Conservation (phyloP, 495 filamentous ascomycete species). For the Baudoinia panamericana region DNA sequence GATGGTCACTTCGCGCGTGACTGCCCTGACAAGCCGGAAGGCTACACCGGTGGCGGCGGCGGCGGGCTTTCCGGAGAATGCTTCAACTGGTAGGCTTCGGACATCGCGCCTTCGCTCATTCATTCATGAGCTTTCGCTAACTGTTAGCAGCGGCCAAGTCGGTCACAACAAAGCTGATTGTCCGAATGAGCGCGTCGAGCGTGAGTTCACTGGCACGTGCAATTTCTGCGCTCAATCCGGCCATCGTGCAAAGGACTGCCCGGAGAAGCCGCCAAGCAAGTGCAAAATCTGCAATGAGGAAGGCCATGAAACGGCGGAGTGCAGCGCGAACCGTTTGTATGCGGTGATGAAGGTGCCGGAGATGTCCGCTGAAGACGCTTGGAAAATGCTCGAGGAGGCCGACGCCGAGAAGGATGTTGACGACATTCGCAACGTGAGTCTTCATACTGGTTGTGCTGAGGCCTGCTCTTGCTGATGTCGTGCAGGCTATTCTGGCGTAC, state of each 20-base stretch:
- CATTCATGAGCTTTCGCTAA: too few species aligned
- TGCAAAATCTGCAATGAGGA: slow-evolving; percentile 68
- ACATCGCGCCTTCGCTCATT: too few species aligned
- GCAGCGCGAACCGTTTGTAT: slow-evolving; percentile 50
- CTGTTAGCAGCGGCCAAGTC: slow-evolving; percentile 49
- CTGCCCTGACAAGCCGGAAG: slow-evolving; percentile 39
- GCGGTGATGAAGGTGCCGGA: slow-evolving; percentile 42
- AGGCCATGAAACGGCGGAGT: slow-evolving; percentile 45
- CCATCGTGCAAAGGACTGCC: slow-evolving; percentile 60
- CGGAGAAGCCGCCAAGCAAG: slow-evolving; percentile 43
- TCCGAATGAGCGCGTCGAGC: slow-evolving; percentile 44
- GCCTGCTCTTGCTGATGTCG: not conserved
- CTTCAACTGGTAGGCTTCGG: too few species aligned
- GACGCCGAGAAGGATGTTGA: slow-evolving; percentile 54
- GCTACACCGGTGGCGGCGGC: not conserved
- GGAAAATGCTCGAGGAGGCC: slow-evolving; percentile 51
- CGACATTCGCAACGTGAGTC: slow-evolving; percentile 52
- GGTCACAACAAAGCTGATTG: slow-evolving; percentile 61
- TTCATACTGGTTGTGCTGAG: not conserved
- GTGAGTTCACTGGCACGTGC: slow-evolving; percentile 55
- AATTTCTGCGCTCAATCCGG: slow-evolving; percentile 52
- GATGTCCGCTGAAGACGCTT: slow-evolving; percentile 51
- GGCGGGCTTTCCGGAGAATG: slow-evolving; percentile 47
- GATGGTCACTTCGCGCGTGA: slow-evolving; percentile 46
- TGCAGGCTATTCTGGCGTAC: slow-evolving; percentile 52